Evolutionary conservation across 129 eudicot species (phyloP), one percentile per base, ranked within the genome.

Genomic region (Saussurea involucrata): DNA sequence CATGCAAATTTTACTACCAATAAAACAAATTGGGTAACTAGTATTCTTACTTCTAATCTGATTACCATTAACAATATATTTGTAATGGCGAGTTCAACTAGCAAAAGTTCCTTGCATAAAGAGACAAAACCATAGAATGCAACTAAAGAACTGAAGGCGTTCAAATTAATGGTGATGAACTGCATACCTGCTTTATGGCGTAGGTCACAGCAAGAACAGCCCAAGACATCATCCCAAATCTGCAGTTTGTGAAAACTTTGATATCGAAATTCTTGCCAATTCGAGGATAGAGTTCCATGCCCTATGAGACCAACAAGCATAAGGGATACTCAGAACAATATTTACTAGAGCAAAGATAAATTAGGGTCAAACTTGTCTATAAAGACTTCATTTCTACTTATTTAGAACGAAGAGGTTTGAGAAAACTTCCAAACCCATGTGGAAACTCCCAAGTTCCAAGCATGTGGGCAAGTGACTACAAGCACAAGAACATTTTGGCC

Each of bases 191-290:
- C 86, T 95, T 95, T 84, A 95, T 95, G 90, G 96, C 90, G 68
- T 92, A 95, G n/a, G 98, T 95, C 69, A 95, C 81, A 60, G 98
- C 94, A 82, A 95, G 98, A 83, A 95, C 97, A 13, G 98, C 97
- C 98, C 98, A 95, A 12, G 97, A 89, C 97, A 95, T 91, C 98
- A 95, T 95, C 66, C 97, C 97, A 71, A 95, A 95, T 88, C 97
- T 89, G 81, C 97, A 92, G 86, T 95, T 95, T 5, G 98, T 95
- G 76, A 95, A 91, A 57, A 95, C 97, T 85, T 91, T 95, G 75
- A 91, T 92, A 81, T 91, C 98, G 17, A 95, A 89, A 82, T 83
- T 82, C 84, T 92, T 91, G 72, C 98, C 98, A 68, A 94, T 94
- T 29, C 98, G 93, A 73, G 98, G 98, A 90, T 94, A 94, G 44